Conservation (phyloP, 176 grass and related monocot genomes). For the Lolium rigidum region DNA sequence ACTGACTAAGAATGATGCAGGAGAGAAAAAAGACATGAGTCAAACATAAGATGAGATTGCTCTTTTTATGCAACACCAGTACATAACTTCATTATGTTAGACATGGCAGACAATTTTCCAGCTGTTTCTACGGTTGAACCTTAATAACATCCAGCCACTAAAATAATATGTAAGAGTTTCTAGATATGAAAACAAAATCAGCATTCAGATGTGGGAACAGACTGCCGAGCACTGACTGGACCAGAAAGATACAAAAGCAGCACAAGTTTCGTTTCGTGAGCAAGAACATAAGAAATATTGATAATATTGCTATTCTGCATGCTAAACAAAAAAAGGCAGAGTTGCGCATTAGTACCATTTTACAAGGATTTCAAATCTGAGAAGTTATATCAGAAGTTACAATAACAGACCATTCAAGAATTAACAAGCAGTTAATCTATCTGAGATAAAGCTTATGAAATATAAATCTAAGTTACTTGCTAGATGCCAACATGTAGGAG, state of each 20-base stretch:
- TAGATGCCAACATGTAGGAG: conserved; percentile 22
- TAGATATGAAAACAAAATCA: not conserved
- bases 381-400: not conserved
- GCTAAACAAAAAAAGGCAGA: not conserved
- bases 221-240: not conserved
- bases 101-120: not conserved
- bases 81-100: not conserved
- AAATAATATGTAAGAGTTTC: not conserved
- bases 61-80: not conserved
- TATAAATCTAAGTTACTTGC: not conserved
- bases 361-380: not conserved
- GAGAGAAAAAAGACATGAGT: not conserved
- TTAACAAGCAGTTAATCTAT: conserved; percentile 51
- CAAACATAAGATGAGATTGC: not conserved
- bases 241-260: not conserved
- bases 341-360: not conserved
- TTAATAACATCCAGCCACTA: not conserved
- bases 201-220: not conserved
- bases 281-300: not conserved
- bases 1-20: not conserved
- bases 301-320: not conserved
- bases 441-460: conserved; percentile 25
- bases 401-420: conserved; percentile 9
- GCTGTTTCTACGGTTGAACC: not conserved
- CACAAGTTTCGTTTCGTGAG: not conserved